Percentiles rank a stretch among this genome's conserved stretches.
Conservation (phyloP, 2,329 filamentous ascomycete species). For the Phaeosphaeriaceae sp. region DNA sequence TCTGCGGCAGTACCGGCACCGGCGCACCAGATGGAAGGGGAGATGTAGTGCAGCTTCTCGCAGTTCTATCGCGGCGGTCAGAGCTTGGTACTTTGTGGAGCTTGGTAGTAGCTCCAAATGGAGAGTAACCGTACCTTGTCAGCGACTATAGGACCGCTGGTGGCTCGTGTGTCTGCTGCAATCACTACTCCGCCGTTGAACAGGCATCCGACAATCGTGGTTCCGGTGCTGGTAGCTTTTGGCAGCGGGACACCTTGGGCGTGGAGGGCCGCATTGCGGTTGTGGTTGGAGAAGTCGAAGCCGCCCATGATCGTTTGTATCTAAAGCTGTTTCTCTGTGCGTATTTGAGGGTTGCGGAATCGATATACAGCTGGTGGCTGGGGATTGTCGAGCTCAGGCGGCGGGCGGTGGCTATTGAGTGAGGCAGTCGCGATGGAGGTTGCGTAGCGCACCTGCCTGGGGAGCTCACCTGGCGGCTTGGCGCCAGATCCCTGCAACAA, state of each 20-base stretch:
- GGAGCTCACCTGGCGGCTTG: not conserved
- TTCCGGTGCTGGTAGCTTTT: slow-evolving; percentile 98
- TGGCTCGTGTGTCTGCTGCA: slow-evolving; percentile 96
- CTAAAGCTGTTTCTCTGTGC: not conserved
- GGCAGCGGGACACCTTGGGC: slow-evolving; percentile 92
- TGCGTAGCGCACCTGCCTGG: not conserved
- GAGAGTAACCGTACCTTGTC: slow-evolving; percentile 72
- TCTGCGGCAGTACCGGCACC: slow-evolving; percentile 97
- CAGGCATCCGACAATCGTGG: slow-evolving; percentile 97
- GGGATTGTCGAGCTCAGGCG: not conserved
- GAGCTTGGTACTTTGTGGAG: slow-evolving; percentile 10
- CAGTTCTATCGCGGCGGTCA: slow-evolving; percentile 72
- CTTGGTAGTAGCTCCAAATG: slow-evolving; percentile 3
- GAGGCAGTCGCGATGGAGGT: not conserved
- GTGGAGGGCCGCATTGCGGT: slow-evolving; percentile 96
- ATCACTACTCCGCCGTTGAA: slow-evolving; percentile 98
- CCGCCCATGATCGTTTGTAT: slow-evolving; percentile 70
- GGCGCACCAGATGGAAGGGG: slow-evolving; percentile 98
- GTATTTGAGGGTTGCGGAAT: not conserved
- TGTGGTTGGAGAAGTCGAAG: slow-evolving; percentile 95
- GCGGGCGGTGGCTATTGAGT: not conserved
- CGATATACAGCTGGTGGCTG: not conserved
- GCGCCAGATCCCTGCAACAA: not conserved
- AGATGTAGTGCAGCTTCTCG: slow-evolving; percentile 99
- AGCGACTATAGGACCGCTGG: slow-evolving; percentile 95